phyloP scores from a whole-genome alignment of 73 alveolate genomes.

The Symbiodinium pilosum region DNA sequence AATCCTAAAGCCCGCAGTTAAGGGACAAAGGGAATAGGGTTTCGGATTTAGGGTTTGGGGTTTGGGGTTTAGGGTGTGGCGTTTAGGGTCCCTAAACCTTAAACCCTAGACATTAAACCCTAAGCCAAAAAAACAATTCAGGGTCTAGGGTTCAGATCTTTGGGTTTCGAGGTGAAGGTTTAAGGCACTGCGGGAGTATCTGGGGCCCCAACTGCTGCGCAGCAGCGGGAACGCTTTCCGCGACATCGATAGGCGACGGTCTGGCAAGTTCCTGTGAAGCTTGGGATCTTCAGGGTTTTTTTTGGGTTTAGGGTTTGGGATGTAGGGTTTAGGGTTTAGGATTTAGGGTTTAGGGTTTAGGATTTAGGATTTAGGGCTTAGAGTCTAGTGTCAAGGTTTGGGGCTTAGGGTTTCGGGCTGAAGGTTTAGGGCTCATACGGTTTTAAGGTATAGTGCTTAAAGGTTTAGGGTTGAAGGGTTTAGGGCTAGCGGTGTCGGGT shows the following conservation, averaged over 20 bases:
- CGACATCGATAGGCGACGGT: no score
- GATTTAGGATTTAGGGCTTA: background rate
- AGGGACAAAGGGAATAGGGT: no score
- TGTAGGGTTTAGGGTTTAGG: background rate
- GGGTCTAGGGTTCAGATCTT: background rate
- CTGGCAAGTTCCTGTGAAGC: no score
- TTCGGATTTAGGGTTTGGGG: no score
- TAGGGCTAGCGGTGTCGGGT: background rate
- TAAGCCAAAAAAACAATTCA: no score
- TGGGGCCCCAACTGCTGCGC: no score
- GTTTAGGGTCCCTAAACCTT: no score
- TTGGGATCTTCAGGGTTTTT: background rate
- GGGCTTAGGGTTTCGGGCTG: background rate
- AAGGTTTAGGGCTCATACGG: background rate
- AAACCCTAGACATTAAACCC: no score
- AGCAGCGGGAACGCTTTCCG: no score
- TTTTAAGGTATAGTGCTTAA: background rate
- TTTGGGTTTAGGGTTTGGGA: background rate
- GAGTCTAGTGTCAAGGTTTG: background rate
- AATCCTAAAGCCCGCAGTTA: no score
- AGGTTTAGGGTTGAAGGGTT: background rate
- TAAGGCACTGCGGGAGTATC: no score
- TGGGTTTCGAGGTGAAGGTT: background rate
- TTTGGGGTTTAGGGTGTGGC: no score
- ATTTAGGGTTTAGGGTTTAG: background rate